phyloP scores from a whole-genome alignment of 192 early-diverging fungal genomes.

The Gamsiella multidivaricata region DNA sequence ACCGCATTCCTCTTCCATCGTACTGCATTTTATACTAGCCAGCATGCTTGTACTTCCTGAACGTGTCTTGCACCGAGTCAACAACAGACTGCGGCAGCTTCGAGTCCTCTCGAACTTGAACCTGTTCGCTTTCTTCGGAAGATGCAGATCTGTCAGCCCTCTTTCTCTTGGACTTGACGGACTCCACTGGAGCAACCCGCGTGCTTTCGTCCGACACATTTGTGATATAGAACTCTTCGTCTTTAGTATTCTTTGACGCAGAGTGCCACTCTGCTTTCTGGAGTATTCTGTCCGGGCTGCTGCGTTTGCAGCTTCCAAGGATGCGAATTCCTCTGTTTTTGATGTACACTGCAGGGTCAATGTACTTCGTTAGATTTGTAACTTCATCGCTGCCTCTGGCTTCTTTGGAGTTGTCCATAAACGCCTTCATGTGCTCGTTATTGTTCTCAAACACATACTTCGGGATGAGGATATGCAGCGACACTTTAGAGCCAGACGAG shows the following conservation, averaged over 20 bases:
- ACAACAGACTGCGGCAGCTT: neutral
- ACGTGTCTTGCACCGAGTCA: neutral
- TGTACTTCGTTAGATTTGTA: neutral
- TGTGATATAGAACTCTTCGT: slow-evolving; percentile 24
- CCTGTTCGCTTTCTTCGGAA: too few relatives aligned
- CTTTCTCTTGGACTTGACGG: too few relatives aligned
- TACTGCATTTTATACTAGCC: slow-evolving; percentile 9
- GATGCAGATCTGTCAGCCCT: too few relatives aligned
- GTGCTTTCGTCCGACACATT: neutral
- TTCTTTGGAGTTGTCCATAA: slow-evolving; percentile 4
- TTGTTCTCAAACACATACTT: slow-evolving; percentile 18
- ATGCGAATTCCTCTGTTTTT: slow-evolving; percentile 22
- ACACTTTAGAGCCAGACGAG: neutral
- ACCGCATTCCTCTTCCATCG: neutral
- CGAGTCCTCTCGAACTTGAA: too few relatives aligned
- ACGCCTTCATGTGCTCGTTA: slow-evolving; percentile 14
- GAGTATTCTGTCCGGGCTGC: neutral
- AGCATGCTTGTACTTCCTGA: slow-evolving; percentile 3
- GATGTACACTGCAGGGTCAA: slow-evolving; percentile 19
- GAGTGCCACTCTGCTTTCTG: slow-evolving; percentile 18
- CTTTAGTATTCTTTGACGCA: slow-evolving; percentile 6
- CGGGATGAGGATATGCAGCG: slow-evolving; percentile 15
- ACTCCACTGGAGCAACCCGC: neutral
- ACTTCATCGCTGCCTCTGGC: neutral
- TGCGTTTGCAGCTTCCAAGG: slow-evolving; percentile 22